Percentiles rank a stretch among this genome's conserved stretches.
These are phyloP conservation scores for Nakazawaea laoshanensis DNA, from an alignment of 805 yeast species.

Conservation along the genomic window DNA sequence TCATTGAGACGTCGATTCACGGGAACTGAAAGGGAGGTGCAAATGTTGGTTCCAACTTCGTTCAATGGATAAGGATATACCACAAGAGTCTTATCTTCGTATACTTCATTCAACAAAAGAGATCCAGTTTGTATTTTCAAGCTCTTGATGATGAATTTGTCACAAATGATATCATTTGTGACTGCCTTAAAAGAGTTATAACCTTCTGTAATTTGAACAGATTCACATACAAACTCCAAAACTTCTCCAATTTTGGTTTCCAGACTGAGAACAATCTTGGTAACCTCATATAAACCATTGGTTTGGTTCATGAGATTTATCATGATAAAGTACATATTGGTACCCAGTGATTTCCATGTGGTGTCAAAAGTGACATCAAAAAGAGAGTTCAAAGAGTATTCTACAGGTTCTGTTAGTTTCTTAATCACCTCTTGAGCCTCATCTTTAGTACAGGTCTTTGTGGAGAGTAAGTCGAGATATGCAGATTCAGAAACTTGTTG, in stretches of 20 bases:
- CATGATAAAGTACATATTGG: constrained; percentile 29
- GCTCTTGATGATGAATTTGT: too few relatives aligned
- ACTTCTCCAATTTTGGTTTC: constrained; percentile 9
- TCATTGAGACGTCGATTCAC: too few relatives aligned
- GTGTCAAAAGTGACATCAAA: constrained; percentile 29
- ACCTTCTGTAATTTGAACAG: constrained; percentile 9
- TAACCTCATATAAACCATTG: constrained; percentile 10
- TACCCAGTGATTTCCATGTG: constrained; percentile 23
- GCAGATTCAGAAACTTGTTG: constrained; percentile 17
- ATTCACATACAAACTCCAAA: constrained; percentile 10
- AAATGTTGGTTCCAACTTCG: too few relatives aligned
- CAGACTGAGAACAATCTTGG: constrained; percentile 12
- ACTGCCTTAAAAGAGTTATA: too few relatives aligned
- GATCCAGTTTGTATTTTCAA: too few relatives aligned
- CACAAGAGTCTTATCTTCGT: too few relatives aligned
- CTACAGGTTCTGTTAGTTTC: constrained; percentile 12
- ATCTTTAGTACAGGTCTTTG: constrained; percentile 11
- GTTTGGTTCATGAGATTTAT: constrained; percentile 23
- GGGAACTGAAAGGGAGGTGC: too few relatives aligned
- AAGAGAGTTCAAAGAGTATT: constrained; percentile 15
- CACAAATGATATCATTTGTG: too few relatives aligned
- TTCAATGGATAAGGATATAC: too few relatives aligned
- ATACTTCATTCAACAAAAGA: too few relatives aligned
- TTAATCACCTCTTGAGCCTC: constrained; percentile 14
- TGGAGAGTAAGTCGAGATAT: constrained; percentile 31